Base-by-base conservation (phyloP, 768 basidiomycete species). In the Hygrophorus russula region DNA sequence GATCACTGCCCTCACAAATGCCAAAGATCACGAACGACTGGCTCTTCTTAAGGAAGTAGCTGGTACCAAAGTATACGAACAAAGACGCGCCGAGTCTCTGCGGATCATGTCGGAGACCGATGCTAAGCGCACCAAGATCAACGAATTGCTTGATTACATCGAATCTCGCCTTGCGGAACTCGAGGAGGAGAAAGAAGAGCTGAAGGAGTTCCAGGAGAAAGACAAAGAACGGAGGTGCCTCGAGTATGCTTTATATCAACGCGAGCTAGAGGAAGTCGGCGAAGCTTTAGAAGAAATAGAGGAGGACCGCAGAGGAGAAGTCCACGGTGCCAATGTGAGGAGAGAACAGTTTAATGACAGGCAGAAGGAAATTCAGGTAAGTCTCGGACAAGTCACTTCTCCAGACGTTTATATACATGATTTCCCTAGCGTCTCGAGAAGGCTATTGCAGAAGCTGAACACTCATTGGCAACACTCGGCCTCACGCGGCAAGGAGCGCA, bases 71-170 rank as follows among this genome's bases (percentile, higher is more conserved):
- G 91, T 98, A 1, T 99, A 99, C 56, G 96, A 99, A 63, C 86
- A 94, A 56, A 80, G 93, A 37, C 77, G 94, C 12, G 51, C 84
- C 0, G 96, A 99, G 58, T 92, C 88, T 4, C 68, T 93, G n/a
- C 81, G 87, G 42, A 92, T 98, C 58, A 96, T 98, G 88, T 77
- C 89, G 20, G 94, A 97, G 58, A 98, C 96, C 38, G 91, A 94
- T 51, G 73, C 84, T 4, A 97, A 97, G 55, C 81, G 91, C 7
- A 68, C 74, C 11, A 98, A 97, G 62, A 96, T 99, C 49, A 78
- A 72, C 53, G 93, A 97, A 51, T 65, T 96, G 8, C 72, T 97
- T 14, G 79, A 82, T 2, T 90, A 87, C 56, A 97, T 98, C 55
- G 90, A 97, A 48, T 81, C 86, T 7, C 79, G 93, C 2, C 65